Base-by-base conservation (phyloP, 768 basidiomycete genomes). In the Sutorius australiensis region DNA sequence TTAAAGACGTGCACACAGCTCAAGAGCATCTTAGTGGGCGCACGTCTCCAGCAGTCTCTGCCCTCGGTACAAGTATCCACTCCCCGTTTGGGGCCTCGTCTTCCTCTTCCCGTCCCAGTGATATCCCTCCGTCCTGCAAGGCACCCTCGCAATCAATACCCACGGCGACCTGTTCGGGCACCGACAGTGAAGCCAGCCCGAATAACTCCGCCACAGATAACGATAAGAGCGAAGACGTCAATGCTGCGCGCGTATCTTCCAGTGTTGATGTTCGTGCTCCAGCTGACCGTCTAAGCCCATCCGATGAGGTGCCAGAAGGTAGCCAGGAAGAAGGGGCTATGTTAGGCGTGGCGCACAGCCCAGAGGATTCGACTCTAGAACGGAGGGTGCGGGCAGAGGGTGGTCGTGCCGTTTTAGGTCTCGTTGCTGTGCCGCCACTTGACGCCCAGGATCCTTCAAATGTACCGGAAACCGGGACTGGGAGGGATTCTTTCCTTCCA, bases 1-100 rank as follows among this genome's bases (percentile, higher is more conserved):
- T 67, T 9, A 63, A 67, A 46, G 61, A 66, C 7, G 56, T 53
- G 28, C 65, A 64, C 48, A 63, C 63, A 21, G 56, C 60, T 6
- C 56, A 56, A 33, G 64, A 66, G 43, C 52, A 51, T 12, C 31
- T 52, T n/a, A 67, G 58, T 40, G 65, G 63, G 3, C 65, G 63
- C 30, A 42, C 63, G 41, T 66, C 65, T 41, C 66, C 65, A 17
- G 63, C 61, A 3, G 53, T 63, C 30, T 67, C 63, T 34, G 58
- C 60, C 28, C 51, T 65, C 28, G 58, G 60, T 19, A 37, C 52
- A n/a, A 39, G 55, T 11, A 14, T 53, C 27, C 53, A 43, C 16
- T 60, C 51, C 43, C 51, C 54, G 12, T 47, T 60, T 8, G 55
- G 45, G 45, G 28, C 42, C 24, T 52, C 52, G 0, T 45, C 40